phyloP scores from a whole-genome alignment of 208 protist genomes.

The Porcisia deanei region DNA sequence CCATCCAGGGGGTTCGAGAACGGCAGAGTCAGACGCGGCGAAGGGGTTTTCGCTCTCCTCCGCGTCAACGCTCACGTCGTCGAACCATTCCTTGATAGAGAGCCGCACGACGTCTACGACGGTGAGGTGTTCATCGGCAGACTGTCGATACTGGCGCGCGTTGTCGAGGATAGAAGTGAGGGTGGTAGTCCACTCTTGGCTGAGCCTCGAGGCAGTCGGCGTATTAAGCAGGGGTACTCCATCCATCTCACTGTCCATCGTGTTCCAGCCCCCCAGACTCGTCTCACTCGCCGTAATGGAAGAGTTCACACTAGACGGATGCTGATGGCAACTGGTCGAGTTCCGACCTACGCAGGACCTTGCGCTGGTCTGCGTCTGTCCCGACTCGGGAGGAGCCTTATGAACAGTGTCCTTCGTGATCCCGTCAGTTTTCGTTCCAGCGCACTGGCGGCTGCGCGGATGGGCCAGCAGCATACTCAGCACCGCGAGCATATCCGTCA shows the following conservation, averaged over 20 bases:
- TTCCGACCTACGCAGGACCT: background rate
- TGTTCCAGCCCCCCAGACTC: constrained; percentile 16
- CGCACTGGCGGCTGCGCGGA: constrained; percentile 3
- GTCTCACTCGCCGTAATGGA: constrained; percentile 26
- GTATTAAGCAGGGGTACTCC: background rate
- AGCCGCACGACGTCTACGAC: constrained; percentile 11
- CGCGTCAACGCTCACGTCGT: background rate
- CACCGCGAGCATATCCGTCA: constrained; percentile 21
- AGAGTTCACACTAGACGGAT: constrained; percentile 9
- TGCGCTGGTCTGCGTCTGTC: background rate
- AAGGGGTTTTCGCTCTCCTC: background rate
- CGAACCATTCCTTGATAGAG: constrained; percentile 14
- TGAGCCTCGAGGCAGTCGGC: constrained; percentile 5
- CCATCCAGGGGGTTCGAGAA: constrained; percentile 6
- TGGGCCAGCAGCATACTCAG: constrained; percentile 18
- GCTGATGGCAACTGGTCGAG: constrained; percentile 4
- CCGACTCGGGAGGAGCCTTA: background rate
- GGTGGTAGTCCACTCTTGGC: constrained; percentile 17
- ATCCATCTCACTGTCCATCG: constrained; percentile 4
- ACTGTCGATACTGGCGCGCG: constrained; percentile 19
- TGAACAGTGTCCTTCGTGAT: background rate
- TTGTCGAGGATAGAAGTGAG: constrained; percentile 24
- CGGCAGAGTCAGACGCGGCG: background rate
- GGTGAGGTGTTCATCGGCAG: constrained; percentile 10
- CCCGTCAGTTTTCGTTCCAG: background rate